phyloP scores from a whole-genome alignment of 2,329 filamentous ascomycete genomes.

The Helotiales sp. region DNA sequence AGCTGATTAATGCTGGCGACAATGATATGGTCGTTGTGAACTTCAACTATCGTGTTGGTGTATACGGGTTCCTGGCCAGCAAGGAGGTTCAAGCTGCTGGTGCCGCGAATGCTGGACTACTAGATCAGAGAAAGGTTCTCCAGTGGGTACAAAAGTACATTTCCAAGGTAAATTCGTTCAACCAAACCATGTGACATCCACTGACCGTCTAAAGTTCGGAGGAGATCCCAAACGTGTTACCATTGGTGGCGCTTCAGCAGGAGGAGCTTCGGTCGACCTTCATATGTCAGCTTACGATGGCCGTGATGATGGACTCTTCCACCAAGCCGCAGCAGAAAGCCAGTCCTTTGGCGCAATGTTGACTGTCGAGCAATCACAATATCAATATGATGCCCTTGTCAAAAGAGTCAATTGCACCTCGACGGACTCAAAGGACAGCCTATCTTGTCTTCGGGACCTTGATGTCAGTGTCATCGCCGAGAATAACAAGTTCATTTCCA shows the following conservation, averaged over 20 bases:
- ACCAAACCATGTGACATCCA: background rate
- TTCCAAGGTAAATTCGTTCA: slow-evolving; percentile 36
- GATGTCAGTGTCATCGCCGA: slow-evolving; percentile 43
- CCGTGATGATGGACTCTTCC: slow-evolving; percentile 48
- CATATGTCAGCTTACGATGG: slow-evolving; percentile 60
- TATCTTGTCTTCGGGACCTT: slow-evolving; percentile 48
- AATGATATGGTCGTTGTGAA: slow-evolving; percentile 67
- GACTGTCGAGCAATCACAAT: slow-evolving; percentile 47
- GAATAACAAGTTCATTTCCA: slow-evolving; percentile 43
- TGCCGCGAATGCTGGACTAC: slow-evolving; percentile 67
- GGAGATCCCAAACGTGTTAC: slow-evolving; percentile 65
- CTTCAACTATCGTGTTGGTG: slow-evolving; percentile 75
- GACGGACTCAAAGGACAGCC: slow-evolving; percentile 32
- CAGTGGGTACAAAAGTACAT: slow-evolving; percentile 71
- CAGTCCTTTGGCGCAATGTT: slow-evolving; percentile 52
- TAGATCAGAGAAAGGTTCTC: slow-evolving; percentile 68
- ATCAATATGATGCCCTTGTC: slow-evolving; percentile 52
- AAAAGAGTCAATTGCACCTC: slow-evolving; percentile 44
- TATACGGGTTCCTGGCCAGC: slow-evolving; percentile 69
- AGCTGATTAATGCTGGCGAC: slow-evolving; percentile 58
- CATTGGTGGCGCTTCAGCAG: slow-evolving; percentile 53
- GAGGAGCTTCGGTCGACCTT: slow-evolving; percentile 63
- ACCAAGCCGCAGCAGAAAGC: slow-evolving; percentile 51
- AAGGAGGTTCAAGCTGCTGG: slow-evolving; percentile 50
- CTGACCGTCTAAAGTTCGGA: slow-evolving; percentile 54